Evolutionary conservation across 305 asterid genomes (phyloP), one percentile per base, ranked within the genome.

Genomic region (Rubia peregrina): DNA sequence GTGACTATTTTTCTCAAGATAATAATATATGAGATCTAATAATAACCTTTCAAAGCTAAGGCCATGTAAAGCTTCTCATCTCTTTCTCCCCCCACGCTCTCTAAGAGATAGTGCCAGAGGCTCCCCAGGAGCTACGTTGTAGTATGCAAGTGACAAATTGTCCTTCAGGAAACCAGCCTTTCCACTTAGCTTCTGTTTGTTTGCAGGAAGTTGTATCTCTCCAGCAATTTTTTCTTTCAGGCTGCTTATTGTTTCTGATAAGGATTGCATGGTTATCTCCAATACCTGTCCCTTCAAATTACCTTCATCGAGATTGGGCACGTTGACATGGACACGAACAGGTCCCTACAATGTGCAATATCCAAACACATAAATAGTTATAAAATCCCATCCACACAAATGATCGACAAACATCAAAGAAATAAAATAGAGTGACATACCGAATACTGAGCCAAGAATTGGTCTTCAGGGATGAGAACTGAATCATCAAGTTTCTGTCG

Each of bases 51-150:
- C 61, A 61, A 55, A 68, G 55, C 78, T 65, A 76, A 61, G 59
- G 73, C 16, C 79, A 77, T 56, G 65, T 43, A 61, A 71, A 49
- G 75, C 9, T 48, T 78, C 78, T 90, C 88, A 90, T 86, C 97
- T 89, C 92, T 91, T 93, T 82, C 96, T 90, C 72, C 98, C 96
- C 82, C 98, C 98, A 83, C 98, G 98, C 75, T 93, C 98, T 81
- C 97, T 88, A 44, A 90, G 91, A 76, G 98, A 89, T 24, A 93
- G 97, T 59, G 86, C 69, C 40, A 93, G 87, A 11, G 86, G 33
- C 60, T 90, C 98, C 77, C 95, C 95, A 36, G 92, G 82, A 33
- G 71, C 84, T 77, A 90, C 83, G 77, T 93, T 93, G 85, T 93
- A 93, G 81, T 90, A 85, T 9, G 98, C 98, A 82, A 93, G 96